Evolutionary conservation across 495 filamentous ascomycete species (phyloP), one percentile per base, ranked within the genome.

Genomic region (Schizothecium vesticola): DNA sequence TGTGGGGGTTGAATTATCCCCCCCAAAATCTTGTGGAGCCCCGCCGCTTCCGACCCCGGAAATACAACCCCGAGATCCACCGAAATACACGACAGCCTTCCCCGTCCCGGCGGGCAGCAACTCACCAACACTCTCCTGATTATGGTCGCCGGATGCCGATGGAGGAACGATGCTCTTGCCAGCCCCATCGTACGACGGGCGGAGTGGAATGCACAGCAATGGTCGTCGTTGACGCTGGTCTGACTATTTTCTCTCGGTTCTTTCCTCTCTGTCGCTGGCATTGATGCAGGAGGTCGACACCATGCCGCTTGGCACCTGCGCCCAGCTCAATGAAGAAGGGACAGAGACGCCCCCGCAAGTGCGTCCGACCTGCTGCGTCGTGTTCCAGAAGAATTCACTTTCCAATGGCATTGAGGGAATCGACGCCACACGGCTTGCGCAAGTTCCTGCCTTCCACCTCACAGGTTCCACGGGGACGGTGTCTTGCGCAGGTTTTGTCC

Each of bases 1-100:
- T 61, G 67, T 69, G 67, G 67, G 67, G 67, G 67, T 63, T 61
- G 56, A 56, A 60, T 55, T 66, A 66, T 60, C 57, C 60, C 58
- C 29, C 36, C 43, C 43, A 67, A 61, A 58, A 21, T 25, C 23
- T 57, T n/a, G 25, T 36, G n/a, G 56, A 55, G 56, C 65, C 60
- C 43, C 43, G 43, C 43, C 2, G 43, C 43, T 51, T 51, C 43
- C 43, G 19, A 51, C 43, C 43, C 43, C 43, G 43, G 43, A 51
- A 51, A 51, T 51, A 16, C 43, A 51, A 51, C 43, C 43, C 43
- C 43, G 43, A 51, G 43, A n/a, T 51, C 43, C 43, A 51, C 43
- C 43, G 43, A 60, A 66, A 33, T 26, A 31, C 25, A 65, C 56
- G 28, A 58, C 64, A 24, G 8, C 23, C 10, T 22, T 58, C 63